These are phyloP conservation scores for Penicillium soppii DNA, from an alignment of 495 filamentous ascomycete genomes.

Conservation along the genomic window DNA sequence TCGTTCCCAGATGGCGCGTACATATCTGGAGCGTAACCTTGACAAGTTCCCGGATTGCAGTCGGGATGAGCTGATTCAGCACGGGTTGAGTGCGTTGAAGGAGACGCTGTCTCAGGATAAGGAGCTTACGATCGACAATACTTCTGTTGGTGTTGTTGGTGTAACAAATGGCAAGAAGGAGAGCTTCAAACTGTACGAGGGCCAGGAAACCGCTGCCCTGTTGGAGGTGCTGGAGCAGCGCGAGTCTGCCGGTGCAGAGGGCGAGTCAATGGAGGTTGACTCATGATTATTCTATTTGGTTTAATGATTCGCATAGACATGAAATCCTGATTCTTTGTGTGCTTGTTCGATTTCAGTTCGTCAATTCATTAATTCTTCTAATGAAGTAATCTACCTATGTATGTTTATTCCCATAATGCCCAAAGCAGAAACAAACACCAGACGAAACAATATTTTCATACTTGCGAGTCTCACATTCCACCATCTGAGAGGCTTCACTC, in stretches of 20 bases:
- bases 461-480: not conserved
- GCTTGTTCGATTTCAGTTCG: slow-evolving; percentile 9
- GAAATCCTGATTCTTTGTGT: slow-evolving; percentile 28
- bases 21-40: slow-evolving; percentile 89
- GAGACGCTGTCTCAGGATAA: slow-evolving; percentile 96
- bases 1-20: slow-evolving; percentile 93
- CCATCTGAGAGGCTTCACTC: slow-evolving; percentile 41
- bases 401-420: not conserved
- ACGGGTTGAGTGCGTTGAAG: slow-evolving; percentile 89
- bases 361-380: slow-evolving; percentile 10
- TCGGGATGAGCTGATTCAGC: slow-evolving; percentile 83
- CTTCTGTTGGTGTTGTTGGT: slow-evolving; percentile 83
- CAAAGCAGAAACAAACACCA: not conserved
- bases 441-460: not conserved
- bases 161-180: slow-evolving; percentile 57
- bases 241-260: slow-evolving; percentile 64
- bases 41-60: slow-evolving; percentile 71
- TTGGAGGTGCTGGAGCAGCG: slow-evolving; percentile 69
- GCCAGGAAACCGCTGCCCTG: slow-evolving; percentile 70
- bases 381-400: not conserved
- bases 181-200: slow-evolving; percentile 91
- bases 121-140: slow-evolving; percentile 95
- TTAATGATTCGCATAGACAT: slow-evolving; percentile 41
- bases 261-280: slow-evolving; percentile 83
- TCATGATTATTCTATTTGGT: slow-evolving; percentile 41